Evolutionary conservation across 768 basidiomycete species (phyloP), one percentile per base, ranked within the genome.

Genomic region (Amanita subjunquillea): DNA sequence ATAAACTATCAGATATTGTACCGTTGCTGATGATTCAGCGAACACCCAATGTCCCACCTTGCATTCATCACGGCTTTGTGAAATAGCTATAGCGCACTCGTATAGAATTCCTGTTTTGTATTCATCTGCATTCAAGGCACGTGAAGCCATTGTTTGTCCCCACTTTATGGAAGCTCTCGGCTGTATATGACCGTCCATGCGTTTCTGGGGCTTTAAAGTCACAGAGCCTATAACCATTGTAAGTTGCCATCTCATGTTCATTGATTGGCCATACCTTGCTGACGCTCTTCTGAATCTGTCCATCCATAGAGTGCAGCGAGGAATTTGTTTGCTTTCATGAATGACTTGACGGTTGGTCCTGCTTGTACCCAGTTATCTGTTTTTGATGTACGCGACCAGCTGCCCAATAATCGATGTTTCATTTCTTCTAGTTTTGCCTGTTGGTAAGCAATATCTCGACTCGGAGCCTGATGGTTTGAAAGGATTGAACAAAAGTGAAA

Each of bases 381-480:
- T 15, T 54, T 45, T 7, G 49, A 50, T 0, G 47, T 32, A n/a
- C 37, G 40, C 61, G 62, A 66, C 61, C 61, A 69, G 0, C 74
- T 67, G 32, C 72, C 60, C 44, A 57, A 54, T 38, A 69, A 39
- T 47, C 62, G 5, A 39, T 69, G 63, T 60, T 68, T 67, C 2
- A 73, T 49, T 0, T 50, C 27, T 13, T 72, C 63, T 25, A 64
- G 61, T 0, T 58, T 50, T 0, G 66, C 59, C 5, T 74, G 60
- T 10, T 67, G 55, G 4, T 54, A 34, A 0, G 72, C 72, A 45
- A 74, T 70, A 48, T 71, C 67, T 1, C 68, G 67, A 39, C 75
- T 73, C 8, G 74, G 73, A 0, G 72, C 68, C 13, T 65, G 67
- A 30, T 72, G 74, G 49, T 77, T 77, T 8, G 66, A 68, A 23